Conservation (phyloP, 1,284 basidiomycete genomes). For the Marasmius tenuissimus region DNA sequence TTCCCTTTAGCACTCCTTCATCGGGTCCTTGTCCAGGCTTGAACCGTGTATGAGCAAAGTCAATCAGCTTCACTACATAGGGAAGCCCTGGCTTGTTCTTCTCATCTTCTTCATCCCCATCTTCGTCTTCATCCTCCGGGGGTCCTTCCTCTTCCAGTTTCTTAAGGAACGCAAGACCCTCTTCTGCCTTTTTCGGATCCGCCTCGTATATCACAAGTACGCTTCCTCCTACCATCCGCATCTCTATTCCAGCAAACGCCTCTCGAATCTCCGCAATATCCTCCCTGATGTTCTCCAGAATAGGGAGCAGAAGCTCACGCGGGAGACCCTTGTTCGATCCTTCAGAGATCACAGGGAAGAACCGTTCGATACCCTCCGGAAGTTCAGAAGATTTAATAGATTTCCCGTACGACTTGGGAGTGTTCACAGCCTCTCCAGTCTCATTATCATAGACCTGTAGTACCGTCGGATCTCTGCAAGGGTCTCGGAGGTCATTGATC, state of each 20-base stretch:
- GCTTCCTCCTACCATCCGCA: constrained; percentile 83
- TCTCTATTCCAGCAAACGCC: constrained; percentile 56
- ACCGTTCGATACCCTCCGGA: constrained; percentile 70
- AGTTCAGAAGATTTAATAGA: constrained; percentile 69
- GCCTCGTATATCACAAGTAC: constrained; percentile 87
- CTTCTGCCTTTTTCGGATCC: constrained; percentile 44
- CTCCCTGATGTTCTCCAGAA: constrained; percentile 58
- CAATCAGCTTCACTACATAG: constrained; percentile 79
- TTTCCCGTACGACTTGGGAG: constrained; percentile 82
- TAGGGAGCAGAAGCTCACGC: constrained; percentile 49
- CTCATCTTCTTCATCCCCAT: constrained; percentile 29
- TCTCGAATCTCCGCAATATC: constrained; percentile 59
- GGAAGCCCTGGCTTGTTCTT: constrained; percentile 45
- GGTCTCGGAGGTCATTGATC: constrained; percentile 19
- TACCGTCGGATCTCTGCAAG: neutral
- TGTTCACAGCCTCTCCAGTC: constrained; percentile 53
- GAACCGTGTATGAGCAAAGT: constrained; percentile 88
- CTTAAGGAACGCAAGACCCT: constrained; percentile 30
- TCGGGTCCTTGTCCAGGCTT: constrained; percentile 79
- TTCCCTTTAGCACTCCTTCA: constrained; percentile 70
- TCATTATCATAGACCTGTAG: constrained; percentile 72
- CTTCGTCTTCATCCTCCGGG: constrained; percentile 31
- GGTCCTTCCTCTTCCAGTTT: constrained; percentile 20
- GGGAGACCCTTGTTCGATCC: constrained; percentile 48
- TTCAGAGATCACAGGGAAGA: constrained; percentile 64